phyloP scores from a whole-genome alignment of 1,284 basidiomycete species.

The Leccinum subrobustum region DNA sequence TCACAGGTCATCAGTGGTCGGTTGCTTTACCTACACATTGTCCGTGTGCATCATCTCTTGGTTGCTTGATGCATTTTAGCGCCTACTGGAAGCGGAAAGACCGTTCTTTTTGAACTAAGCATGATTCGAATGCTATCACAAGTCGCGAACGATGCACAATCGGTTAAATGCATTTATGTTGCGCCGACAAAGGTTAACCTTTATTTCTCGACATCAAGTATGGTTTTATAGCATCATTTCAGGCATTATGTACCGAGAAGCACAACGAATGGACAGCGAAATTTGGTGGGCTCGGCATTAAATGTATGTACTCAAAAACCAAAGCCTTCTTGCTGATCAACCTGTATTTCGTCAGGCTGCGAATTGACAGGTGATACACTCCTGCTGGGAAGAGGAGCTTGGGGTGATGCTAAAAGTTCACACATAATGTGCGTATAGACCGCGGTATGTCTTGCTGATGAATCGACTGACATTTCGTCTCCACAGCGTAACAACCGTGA shows the following conservation, averaged over 20 bases:
- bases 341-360: conserved; percentile 50
- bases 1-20: conserved; percentile 74
- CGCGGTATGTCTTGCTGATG: conserved; percentile 4
- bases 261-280: conserved; percentile 83
- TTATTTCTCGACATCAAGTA: background rate
- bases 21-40: conserved; percentile 15
- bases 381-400: conserved; percentile 54
- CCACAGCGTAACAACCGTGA: conserved; percentile 72
- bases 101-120: conserved; percentile 89
- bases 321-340: background rate
- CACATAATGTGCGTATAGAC: conserved; percentile 64
- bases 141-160: conserved; percentile 36
- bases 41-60: conserved; percentile 5
- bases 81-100: conserved; percentile 92
- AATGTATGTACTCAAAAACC: conserved; percentile 46
- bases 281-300: conserved; percentile 71
- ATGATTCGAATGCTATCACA: conserved; percentile 76
- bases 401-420: conserved; percentile 72
- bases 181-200: conserved; percentile 83
- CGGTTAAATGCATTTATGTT: conserved; percentile 83
- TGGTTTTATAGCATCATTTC: background rate
- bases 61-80: conserved; percentile 45
- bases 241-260: conserved; percentile 90
- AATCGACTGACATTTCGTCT: conserved; percentile 5
- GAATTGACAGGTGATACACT: conserved; percentile 93